phyloP scores from a whole-genome alignment of 2,329 filamentous ascomycete genomes.

The Thielaviopsis euricoi region DNA sequence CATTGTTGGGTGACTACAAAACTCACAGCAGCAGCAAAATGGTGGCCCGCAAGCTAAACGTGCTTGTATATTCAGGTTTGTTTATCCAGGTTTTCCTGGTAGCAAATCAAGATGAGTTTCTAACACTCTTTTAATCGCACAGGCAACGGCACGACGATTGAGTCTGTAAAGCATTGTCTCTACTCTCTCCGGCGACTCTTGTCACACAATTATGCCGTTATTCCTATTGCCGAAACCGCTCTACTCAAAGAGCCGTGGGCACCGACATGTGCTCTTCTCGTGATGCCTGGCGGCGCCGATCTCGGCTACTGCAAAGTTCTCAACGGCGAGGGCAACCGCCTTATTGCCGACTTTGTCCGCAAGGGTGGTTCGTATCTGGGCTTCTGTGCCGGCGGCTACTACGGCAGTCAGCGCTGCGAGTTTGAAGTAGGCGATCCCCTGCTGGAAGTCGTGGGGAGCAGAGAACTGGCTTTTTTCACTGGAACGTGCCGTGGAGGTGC shows the following conservation, averaged over 20 bases:
- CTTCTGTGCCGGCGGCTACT: slow-evolving; percentile 90
- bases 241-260: slow-evolving; percentile 87
- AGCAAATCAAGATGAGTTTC: slow-evolving; percentile 15
- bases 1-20: background rate
- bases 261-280: slow-evolving; percentile 69
- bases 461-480: slow-evolving; percentile 80
- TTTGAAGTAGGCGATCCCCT: slow-evolving; percentile 65
- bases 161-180: slow-evolving; percentile 80
- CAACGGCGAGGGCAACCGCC: slow-evolving; percentile 74
- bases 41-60: slow-evolving; percentile 60
- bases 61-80: slow-evolving; percentile 83
- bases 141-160: slow-evolving; percentile 73
- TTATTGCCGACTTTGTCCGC: slow-evolving; percentile 72
- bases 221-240: slow-evolving; percentile 60
- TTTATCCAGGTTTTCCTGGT: slow-evolving; percentile 57
- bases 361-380: slow-evolving; percentile 75
- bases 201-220: slow-evolving; percentile 82
- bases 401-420: slow-evolving; percentile 65
- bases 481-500: slow-evolving; percentile 74
- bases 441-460: slow-evolving; percentile 70
- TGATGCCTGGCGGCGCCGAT: slow-evolving; percentile 89
- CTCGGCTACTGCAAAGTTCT: slow-evolving; percentile 75
- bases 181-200: slow-evolving; percentile 74
- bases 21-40: slow-evolving; percentile 25
- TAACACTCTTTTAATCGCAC: slow-evolving; percentile 8